Base-by-base conservation (phyloP, 2,329 filamentous ascomycete genomes). In the Lecanoromycetidae sp. region DNA sequence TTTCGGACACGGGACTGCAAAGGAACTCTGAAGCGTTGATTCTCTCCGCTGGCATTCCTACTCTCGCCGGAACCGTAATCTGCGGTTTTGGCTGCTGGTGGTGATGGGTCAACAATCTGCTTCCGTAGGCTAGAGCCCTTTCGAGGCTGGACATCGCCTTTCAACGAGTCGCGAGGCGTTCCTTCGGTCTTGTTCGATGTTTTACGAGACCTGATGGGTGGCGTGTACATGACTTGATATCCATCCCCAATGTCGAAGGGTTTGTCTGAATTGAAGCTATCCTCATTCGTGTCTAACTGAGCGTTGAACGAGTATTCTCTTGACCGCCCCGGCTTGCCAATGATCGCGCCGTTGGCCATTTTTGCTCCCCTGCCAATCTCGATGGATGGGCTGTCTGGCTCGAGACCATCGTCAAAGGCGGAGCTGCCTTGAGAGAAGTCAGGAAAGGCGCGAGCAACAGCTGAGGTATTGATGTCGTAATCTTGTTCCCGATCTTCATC, bases 361-460 rank as follows among this genome's bases (percentile, higher is more conserved):
- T 66, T 66, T 19, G 63, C 59, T 26, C 71, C 76, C 46, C 78
- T 68, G 37, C 72, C 75, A 26, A 76, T 58, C 56, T 81, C 77
- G 47, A 80, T 66, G 2, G 75, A 77, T 50, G 71, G 64, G 43
- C 66, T 68, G 41, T 70, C 66, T n/a, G n/a, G n/a, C n/a, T n/a
- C n/a, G n/a, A n/a, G 30, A 13, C 30, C 19, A 33, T 72, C 66
- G 15, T 70, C 67, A 37, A 64, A 63, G 25, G 65, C 67, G 29
- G 61, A 62, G 35, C 61, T 61, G 17, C 63, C 57, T 48, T 65
- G 60, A 4, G 70, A 68, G 52, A 73, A 72, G 34, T 72, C 64
- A 25, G 70, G 69, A 50, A 73, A 70, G 17, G 66, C 66, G 43
- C 61, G 61, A 37, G 66, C 65, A 32, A 72, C 59, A 10, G 66